Evolutionary conservation across 225 moss, liverwort and hornwort species (phyloP).

Genomic region (Bryoerythrophyllum caledonicum): DNA sequence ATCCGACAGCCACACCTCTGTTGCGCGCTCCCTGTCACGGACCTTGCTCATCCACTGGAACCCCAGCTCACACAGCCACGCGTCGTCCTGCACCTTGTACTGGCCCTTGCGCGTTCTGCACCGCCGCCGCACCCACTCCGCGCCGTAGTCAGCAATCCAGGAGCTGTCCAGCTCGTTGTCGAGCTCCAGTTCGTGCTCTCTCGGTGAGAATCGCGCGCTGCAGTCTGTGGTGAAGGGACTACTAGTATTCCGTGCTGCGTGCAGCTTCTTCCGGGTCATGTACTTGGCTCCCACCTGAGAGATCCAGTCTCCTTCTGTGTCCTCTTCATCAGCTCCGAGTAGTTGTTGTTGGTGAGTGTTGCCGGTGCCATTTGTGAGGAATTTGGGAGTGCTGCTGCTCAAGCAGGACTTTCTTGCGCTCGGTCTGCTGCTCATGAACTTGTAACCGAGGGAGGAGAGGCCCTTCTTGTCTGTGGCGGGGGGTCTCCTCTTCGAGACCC

Average conservation of each 20-base stretch:
- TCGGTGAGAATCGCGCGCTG: conserved; percentile 34
- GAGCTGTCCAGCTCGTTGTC: conserved; percentile 52
- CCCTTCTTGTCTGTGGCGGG: conserved; percentile 34
- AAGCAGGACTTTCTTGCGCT: conserved; percentile 33
- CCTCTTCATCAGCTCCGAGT: conserved; percentile 33
- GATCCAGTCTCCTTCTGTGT: conserved; percentile 48
- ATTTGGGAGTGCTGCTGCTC: not conserved
- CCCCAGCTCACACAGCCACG: conserved; percentile 59
- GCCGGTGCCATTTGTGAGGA: conserved; percentile 6
- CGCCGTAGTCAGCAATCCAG: conserved; percentile 59
- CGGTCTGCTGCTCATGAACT: conserved; percentile 56
- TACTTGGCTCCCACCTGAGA: conserved; percentile 49
- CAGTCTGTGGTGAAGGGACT: conserved; percentile 19
- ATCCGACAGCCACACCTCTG: conserved; percentile 48
- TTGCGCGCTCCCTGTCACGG: conserved; percentile 42
- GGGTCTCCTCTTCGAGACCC: conserved; percentile 36
- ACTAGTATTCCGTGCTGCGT: not conserved
- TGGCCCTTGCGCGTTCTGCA: conserved; percentile 35
- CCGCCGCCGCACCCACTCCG: conserved; percentile 46
- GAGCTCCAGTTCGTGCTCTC: conserved; percentile 36
- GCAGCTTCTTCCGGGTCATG: conserved; percentile 46
- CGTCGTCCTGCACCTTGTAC: conserved; percentile 47
- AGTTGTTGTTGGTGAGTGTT: not conserved
- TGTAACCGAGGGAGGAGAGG: conserved; percentile 41
- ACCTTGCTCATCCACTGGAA: conserved; percentile 55